These are phyloP conservation scores for Cutaneotrichosporon sp. DNA, from an alignment of 1,284 basidiomycete species.

Conservation along the genomic window DNA sequence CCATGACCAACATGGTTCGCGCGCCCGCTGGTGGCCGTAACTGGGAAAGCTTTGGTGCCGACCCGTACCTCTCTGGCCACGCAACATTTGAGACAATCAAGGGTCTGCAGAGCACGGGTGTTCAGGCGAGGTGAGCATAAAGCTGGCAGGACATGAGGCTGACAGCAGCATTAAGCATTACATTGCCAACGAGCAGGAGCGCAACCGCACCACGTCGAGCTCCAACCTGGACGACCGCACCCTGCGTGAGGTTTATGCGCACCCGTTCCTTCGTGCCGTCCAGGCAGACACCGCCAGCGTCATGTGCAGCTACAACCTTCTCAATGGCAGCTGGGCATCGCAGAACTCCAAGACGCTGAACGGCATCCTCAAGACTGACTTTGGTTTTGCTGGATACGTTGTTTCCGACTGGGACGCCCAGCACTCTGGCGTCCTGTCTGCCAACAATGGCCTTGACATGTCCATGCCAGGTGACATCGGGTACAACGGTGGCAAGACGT, in stretches of 20 bases:
- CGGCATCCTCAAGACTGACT: constrained; percentile 65
- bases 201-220: constrained; percentile 19
- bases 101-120: constrained; percentile 66
- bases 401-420: constrained; percentile 17
- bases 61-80: constrained; percentile 63
- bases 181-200: constrained; percentile 27
- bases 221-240: constrained; percentile 25
- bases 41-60: constrained; percentile 73
- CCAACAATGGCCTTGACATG: constrained; percentile 32
- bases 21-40: constrained; percentile 64
- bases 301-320: constrained; percentile 66
- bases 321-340: constrained; percentile 61
- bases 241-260: constrained; percentile 25
- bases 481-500: constrained; percentile 13
- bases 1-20: constrained; percentile 53
- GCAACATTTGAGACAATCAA: constrained; percentile 67
- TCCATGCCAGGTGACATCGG: constrained; percentile 51
- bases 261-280: constrained; percentile 59
- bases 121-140: constrained; percentile 52
- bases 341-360: constrained; percentile 61
- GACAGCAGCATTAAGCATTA: constrained; percentile 20
- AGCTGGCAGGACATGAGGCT: neutral
- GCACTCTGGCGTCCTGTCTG: constrained; percentile 13
- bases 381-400: constrained; percentile 54
- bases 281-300: constrained; percentile 64